Evolutionary conservation across 1,284 basidiomycete species (phyloP), one percentile per base, ranked within the genome.

Genomic region (Trichosporon ovoides): DNA sequence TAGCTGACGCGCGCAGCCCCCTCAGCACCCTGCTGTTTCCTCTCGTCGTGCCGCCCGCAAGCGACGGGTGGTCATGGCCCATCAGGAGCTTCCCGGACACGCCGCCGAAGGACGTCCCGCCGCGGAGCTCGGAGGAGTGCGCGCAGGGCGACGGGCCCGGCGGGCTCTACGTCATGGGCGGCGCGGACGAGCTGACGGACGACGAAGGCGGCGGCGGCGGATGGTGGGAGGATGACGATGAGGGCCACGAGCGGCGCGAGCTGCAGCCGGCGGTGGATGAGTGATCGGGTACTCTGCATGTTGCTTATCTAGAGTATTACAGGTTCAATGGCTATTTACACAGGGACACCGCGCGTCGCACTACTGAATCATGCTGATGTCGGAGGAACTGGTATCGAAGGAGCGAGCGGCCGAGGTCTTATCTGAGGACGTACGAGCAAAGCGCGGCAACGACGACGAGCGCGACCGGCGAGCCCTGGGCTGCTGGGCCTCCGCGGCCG

Each of bases 21-120:
- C 75, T 82, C 49, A 84, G 84, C 55, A 91, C 91, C 0, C 82
- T 98, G 5, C 69, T 97, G 11, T 68, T 98, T 19, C 95, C 96
- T 0, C 74, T 92, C 5, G 84, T 87, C 7, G 82, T 89, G 24
- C 83, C 84, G 51, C 91, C 94, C 0, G 87, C 88, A 59, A 88
- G 88, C 0, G 88, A 97, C 70, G 96, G 96, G 1, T 84, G 85
- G 69, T 81, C 84, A 0, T 98, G 60, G 58, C 72, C 72, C 6
- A 67, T 69, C 10, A 66, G 75, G 11, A 33, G 46, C 28, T 48
- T 53, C 18, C 56, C 56, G 7, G 34, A 34, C n/a, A 35, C n/a
- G 3, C 34, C 20, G 19, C 49, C 49, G 1, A 9, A 12, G n/a
- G 20, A 9, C 13, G 50, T 48, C 62, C 18, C 60, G 31, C 63